A percentile compares a stretch with the other conserved stretches of the same genome.
phyloP scores from a whole-genome alignment of 139 green algal genomes.

The Spirogloea muscicola region DNA sequence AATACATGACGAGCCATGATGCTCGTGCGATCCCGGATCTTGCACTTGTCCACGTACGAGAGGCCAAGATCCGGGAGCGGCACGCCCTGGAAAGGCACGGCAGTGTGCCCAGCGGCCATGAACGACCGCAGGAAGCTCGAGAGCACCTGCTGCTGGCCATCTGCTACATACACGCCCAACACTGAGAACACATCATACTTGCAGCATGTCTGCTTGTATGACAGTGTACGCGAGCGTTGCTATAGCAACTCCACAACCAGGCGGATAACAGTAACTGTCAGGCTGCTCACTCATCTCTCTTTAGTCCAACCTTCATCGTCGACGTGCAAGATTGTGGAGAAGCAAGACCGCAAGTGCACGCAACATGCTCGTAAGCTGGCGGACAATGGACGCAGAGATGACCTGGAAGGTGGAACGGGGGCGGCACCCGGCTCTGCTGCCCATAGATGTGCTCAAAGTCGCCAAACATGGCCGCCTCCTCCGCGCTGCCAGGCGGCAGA shows the following conservation, averaged over 20 bases:
- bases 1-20: conserved; percentile 49
- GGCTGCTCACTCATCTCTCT: neutral
- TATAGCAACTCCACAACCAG: neutral
- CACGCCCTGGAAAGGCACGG: conserved; percentile 7
- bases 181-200: neutral
- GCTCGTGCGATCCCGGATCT: conserved; percentile 39
- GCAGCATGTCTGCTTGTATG: neutral
- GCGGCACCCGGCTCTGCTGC: neutral
- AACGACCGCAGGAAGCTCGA: conserved; percentile 30
- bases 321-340: too few species aligned
- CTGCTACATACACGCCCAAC: too few species aligned
- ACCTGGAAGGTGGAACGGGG: neutral
- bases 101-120: neutral
- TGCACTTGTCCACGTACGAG: conserved; percentile 19
- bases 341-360: too few species aligned
- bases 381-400: too few species aligned
- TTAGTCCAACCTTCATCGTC: neutral
- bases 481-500: conserved; percentile 8
- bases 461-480: conserved; percentile 16
- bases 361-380: too few species aligned
- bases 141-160: conserved; percentile 22
- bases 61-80: conserved; percentile 35
- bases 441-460: conserved; percentile 42
- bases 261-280: neutral
- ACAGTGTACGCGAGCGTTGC: neutral